Evolutionary conservation across 2,329 filamentous ascomycete genomes (phyloP), one percentile per base, ranked within the genome.

Genomic region (Acrodontium crateriforme): DNA sequence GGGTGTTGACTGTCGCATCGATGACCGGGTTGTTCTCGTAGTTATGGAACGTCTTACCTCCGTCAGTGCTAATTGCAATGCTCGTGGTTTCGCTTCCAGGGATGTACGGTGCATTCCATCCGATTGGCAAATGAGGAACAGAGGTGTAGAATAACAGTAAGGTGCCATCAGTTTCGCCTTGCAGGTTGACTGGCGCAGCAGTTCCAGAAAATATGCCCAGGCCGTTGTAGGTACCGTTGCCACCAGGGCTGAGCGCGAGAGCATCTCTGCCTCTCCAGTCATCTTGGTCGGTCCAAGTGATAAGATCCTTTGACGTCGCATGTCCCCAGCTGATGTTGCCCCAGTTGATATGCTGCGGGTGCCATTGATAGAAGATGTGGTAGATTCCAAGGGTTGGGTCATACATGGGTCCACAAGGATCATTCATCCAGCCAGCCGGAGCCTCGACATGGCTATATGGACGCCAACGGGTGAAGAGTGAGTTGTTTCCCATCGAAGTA

Each of bases 131-230:
- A 6, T 56, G 41, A 5, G 52, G 54, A 3, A 63, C 59, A 2
- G 57, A 59, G 2, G 62, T 65, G 45, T 65, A 66, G 32, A 65
- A 58, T 9, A 54, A 41, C 9, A 60, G 49, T 2, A 65, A 51
- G 5, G 59, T 59, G 20, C 59, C 60, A 35, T 64, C 54, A 20
- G 53, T 40, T 31, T 63, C 54, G 17, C 62, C 63, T 3, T 55
- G 38, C 0, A 63, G 44, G 9, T 65, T 65, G 6, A 63, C 59
- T 2, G 65, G 59, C 35, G 61, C 56, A 3, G 56, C 54, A 19
- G 61, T 64, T 3, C 66, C 66, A 4, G 59, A 64, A 42, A 69
- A 69, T 17, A 68, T 60, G 1, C 65, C 65, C 9, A 67, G 50
- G 2, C 59, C 53, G 31, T 69, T 61, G 39, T 69, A 68, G 6